These are phyloP conservation scores for Epicoccum nigrum DNA, from an alignment of 2,329 filamentous ascomycete genomes.

Conservation along the genomic window DNA sequence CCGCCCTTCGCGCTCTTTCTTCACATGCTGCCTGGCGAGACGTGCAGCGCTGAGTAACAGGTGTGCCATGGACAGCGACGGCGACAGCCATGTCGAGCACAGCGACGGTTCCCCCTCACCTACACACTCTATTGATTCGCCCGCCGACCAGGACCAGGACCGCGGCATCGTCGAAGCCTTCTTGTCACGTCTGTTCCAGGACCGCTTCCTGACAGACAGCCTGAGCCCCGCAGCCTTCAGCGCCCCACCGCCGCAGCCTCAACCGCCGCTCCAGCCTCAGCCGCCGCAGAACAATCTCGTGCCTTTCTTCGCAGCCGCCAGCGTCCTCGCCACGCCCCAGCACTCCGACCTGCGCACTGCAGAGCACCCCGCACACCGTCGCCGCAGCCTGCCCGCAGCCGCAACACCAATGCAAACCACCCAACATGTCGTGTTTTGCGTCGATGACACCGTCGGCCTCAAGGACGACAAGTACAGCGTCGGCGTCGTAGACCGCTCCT, in stretches of 20 bases:
- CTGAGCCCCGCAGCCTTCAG: constrained; percentile 20
- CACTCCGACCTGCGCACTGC: background rate
- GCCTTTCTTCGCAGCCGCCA: constrained; percentile 33
- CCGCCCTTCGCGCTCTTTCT: constrained; percentile 11
- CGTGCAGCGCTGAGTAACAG: constrained; percentile 8
- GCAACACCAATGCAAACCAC: constrained; percentile 22
- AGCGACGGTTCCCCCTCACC: no score
- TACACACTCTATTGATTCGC: no score
- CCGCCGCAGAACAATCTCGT: constrained; percentile 24
- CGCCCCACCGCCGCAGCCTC: constrained; percentile 20
- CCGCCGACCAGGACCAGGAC: constrained; percentile 5
- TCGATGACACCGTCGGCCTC: constrained; percentile 52
- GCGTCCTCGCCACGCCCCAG: constrained; percentile 15
- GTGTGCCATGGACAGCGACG: background rate
- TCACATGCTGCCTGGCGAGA: constrained; percentile 26
- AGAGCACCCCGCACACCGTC: background rate
- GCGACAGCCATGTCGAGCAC: constrained; percentile 20
- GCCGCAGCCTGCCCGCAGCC: background rate
- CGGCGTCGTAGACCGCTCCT: constrained; percentile 53
- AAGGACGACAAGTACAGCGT: constrained; percentile 48
- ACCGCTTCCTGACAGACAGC: constrained; percentile 28
- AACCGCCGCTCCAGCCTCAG: constrained; percentile 19
- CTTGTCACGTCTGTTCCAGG: constrained; percentile 30
- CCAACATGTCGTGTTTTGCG: constrained; percentile 41
- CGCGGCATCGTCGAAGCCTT: constrained; percentile 24